Conservation (phyloP, 257 asterid genomes). For the Solanum clarkiae region DNA sequence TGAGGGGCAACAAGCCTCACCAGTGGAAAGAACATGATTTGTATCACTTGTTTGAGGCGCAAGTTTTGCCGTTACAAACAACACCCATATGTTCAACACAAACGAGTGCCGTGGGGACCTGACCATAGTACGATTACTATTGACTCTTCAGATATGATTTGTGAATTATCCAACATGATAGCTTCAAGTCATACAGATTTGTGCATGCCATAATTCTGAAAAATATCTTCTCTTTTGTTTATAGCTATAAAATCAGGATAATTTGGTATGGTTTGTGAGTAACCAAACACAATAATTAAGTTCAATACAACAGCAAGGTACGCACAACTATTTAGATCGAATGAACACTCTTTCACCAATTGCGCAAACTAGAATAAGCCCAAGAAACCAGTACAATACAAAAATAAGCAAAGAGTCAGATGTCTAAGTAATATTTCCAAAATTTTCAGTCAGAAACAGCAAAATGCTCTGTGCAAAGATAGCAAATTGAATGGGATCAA, state of each 20-base stretch:
- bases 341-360: not conserved
- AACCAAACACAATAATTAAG: not conserved
- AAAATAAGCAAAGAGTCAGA: not conserved
- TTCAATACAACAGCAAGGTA: not conserved
- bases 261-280: not conserved
- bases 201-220: not conserved
- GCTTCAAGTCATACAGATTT: not conserved
- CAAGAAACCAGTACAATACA: not conserved
- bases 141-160: not conserved
- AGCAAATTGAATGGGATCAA: constrained; percentile 1
- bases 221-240: not conserved
- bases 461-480: not conserved
- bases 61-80: too few relatives aligned
- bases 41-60: too few relatives aligned
- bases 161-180: not conserved
- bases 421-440: not conserved
- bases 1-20: too few relatives aligned
- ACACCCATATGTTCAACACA: too few relatives aligned
- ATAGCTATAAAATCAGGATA: not conserved
- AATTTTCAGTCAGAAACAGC: not conserved
- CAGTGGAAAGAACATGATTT: too few relatives aligned
- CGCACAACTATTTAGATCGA: not conserved
- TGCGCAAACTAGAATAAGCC: not conserved
- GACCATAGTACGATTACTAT: too few relatives aligned
- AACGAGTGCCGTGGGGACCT: too few relatives aligned